Evolutionary conservation across 805 yeast genomes (phyloP).

Genomic region (Wickerhamomyces ciferrii): DNA sequence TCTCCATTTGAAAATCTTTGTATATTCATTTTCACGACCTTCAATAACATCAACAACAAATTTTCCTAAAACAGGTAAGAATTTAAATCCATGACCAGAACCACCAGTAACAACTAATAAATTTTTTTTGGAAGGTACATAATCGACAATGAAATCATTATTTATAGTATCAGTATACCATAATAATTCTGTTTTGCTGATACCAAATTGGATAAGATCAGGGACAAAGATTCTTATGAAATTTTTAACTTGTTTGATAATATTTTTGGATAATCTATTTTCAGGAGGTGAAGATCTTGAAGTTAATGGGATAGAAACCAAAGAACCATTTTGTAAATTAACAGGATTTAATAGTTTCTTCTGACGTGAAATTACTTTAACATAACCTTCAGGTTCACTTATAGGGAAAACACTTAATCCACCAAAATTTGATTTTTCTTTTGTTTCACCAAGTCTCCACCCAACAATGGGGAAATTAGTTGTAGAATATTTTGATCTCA

Average conservation of each 20-base stretch:
- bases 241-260: background rate
- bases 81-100: slow-evolving; percentile 31
- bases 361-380: slow-evolving; percentile 32
- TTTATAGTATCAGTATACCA: slow-evolving; percentile 33
- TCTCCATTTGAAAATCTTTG: slow-evolving; percentile 29
- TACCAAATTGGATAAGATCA: slow-evolving; percentile 14
- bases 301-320: background rate
- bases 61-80: slow-evolving; percentile 28
- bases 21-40: slow-evolving; percentile 24
- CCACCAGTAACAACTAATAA: slow-evolving; percentile 29
- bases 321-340: background rate
- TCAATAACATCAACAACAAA: slow-evolving; percentile 28
- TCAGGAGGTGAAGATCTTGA: slow-evolving; percentile 7
- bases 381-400: slow-evolving; percentile 25
- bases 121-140: slow-evolving; percentile 20
- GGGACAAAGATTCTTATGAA: slow-evolving; percentile 9
- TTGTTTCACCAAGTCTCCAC: slow-evolving; percentile 28
- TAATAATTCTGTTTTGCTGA: slow-evolving; percentile 31
- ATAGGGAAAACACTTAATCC: slow-evolving; percentile 31
- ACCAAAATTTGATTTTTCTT: slow-evolving; percentile 23
- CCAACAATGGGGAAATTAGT: slow-evolving; percentile 28
- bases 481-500: slow-evolving; percentile 26
- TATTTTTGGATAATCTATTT: slow-evolving; percentile 1
- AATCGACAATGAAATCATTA: slow-evolving; percentile 25
- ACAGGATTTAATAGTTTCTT: slow-evolving; percentile 28